These are phyloP conservation scores for Sclerotinia borealis DNA, from an alignment of 2,329 filamentous ascomycete species.

Conservation along the genomic window DNA sequence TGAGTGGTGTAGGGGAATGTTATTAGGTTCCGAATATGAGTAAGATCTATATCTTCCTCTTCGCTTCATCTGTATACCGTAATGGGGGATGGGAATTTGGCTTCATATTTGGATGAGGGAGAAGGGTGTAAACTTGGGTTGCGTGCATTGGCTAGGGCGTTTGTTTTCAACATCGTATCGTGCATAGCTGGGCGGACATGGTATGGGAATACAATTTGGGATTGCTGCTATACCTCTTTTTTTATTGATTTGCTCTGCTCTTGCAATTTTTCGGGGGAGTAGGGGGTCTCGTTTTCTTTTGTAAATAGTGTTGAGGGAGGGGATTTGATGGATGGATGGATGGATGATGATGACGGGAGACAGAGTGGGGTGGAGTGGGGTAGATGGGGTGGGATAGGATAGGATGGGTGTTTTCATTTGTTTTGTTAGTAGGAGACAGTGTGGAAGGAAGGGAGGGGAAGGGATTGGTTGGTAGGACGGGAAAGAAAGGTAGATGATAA, in stretches of 20 bases:
- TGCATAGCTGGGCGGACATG: conserved; percentile 8
- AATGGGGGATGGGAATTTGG: conserved; percentile 15
- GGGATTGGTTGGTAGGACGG: not conserved
- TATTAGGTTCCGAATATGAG: conserved; percentile 35
- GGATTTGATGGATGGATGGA: not conserved
- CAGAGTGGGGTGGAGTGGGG: no score
- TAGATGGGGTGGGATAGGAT: no score
- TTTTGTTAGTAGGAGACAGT: no score
- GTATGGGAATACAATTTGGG: conserved; percentile 4
- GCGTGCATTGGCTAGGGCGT: conserved; percentile 20
- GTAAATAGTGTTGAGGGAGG: not conserved
- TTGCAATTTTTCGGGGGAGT: not conserved
- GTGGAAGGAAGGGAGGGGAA: not conserved
- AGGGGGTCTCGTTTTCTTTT: not conserved
- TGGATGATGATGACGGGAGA: not conserved
- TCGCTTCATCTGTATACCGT: conserved; percentile 16
- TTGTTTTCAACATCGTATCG: conserved; percentile 8
- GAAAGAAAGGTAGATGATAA: no score
- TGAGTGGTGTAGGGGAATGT: conserved; percentile 51
- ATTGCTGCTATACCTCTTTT: conserved; percentile 8
- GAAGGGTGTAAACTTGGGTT: conserved; percentile 12
- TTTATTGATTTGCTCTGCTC: conserved; percentile 2
- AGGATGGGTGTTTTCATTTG: not conserved
- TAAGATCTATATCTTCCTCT: not conserved
- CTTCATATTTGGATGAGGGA: not conserved